A percentile compares a stretch with the other conserved stretches of the same genome.
phyloP scores from a whole-genome alignment of 2,329 filamentous ascomycete genomes.

The Colletotrichum tabaci region DNA sequence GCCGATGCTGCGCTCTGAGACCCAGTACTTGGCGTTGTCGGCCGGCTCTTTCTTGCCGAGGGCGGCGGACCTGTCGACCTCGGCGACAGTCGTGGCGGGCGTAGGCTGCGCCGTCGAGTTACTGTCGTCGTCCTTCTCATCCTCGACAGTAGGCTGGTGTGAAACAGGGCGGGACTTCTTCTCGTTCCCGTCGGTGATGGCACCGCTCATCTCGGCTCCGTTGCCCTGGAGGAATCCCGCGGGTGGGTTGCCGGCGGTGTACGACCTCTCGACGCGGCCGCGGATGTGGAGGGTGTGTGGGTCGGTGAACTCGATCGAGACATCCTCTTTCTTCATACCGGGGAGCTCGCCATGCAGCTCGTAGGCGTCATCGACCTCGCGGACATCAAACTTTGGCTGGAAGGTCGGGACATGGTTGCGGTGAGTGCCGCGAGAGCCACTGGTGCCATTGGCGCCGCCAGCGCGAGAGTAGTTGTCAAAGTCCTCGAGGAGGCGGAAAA shows the following conservation, averaged over 20 bases:
- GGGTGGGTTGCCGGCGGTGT: conserved; percentile 68
- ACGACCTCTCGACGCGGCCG: conserved; percentile 77
- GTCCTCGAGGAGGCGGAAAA: conserved; percentile 77
- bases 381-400: conserved; percentile 84
- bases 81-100: conserved; percentile 49
- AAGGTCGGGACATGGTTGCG: conserved; percentile 66
- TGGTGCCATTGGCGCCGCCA: conserved; percentile 43
- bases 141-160: conserved; percentile 77
- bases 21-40: conserved; percentile 77
- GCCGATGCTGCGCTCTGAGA: conserved; percentile 75
- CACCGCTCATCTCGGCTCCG: conserved; percentile 53
- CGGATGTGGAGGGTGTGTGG: conserved; percentile 79
- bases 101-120: conserved; percentile 45
- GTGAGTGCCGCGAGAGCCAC: conserved; percentile 42
- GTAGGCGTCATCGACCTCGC: conserved; percentile 77
- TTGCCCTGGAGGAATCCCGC: conserved; percentile 63
- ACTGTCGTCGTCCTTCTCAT: conserved; percentile 59
- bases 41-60: conserved; percentile 41
- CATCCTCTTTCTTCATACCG: conserved; percentile 80
- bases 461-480: conserved; percentile 71
- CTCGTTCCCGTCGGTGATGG: conserved; percentile 57
- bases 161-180: conserved; percentile 47
- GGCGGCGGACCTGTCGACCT: conserved; percentile 51
- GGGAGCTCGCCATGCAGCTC: conserved; percentile 87
- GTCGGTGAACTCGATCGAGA: conserved; percentile 85